phyloP scores from a whole-genome alignment of 257 asterid genomes.

The Solanum sparsipilum region DNA sequence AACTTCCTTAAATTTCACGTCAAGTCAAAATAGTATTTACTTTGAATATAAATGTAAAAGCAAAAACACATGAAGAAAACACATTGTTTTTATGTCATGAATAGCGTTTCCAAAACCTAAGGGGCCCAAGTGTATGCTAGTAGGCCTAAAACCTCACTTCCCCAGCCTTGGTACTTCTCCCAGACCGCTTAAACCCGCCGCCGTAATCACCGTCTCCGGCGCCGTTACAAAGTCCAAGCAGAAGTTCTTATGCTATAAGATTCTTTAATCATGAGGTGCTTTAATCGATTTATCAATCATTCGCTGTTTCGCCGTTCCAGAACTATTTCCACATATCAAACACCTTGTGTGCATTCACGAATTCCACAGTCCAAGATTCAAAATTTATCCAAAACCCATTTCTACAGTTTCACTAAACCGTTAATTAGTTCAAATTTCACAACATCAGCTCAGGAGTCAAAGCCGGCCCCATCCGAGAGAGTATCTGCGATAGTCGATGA shows the following conservation, averaged over 20 bases:
- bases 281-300: background rate
- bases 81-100: background rate
- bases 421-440: slow-evolving; percentile 13
- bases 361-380: background rate
- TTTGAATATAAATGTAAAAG: too few species aligned
- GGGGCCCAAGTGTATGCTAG: background rate
- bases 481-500: slow-evolving; percentile 54
- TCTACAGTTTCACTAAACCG: background rate
- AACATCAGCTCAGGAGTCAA: slow-evolving; percentile 38
- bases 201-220: background rate
- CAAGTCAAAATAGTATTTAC: too few species aligned
- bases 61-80: too few species aligned
- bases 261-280: background rate
- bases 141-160: background rate
- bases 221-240: background rate
- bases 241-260: background rate
- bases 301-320: slow-evolving; percentile 22
- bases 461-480: slow-evolving; percentile 24
- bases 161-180: background rate
- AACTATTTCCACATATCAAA: slow-evolving; percentile 7
- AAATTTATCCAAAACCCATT: background rate
- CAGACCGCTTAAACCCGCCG: background rate
- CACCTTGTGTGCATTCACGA: background rate
- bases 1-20: too few species aligned
- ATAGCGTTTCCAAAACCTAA: background rate